Percentiles rank a stretch among this genome's conserved stretches.
These are phyloP conservation scores for Epichloe baconii DNA, from an alignment of 2,329 filamentous ascomycete species.

Conservation along the genomic window DNA sequence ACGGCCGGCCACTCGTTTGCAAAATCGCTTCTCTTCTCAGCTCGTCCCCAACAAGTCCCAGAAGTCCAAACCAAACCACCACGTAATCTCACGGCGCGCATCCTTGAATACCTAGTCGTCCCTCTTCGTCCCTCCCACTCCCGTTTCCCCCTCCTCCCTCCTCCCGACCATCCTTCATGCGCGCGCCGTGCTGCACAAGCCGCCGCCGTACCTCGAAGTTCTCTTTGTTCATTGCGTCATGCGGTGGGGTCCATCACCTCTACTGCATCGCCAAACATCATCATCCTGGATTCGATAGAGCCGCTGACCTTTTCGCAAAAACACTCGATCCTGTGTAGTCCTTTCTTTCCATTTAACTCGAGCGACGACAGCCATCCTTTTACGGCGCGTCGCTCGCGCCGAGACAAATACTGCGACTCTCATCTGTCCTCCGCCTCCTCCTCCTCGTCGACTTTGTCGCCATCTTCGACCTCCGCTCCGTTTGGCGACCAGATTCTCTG, in stretches of 20 bases:
- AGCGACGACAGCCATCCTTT: constrained; percentile 10
- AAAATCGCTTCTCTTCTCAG: neutral
- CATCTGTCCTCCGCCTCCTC: neutral
- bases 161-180: constrained; percentile 1
- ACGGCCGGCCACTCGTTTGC: neutral
- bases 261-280: constrained; percentile 32
- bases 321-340: constrained; percentile 7
- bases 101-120: constrained; percentile 1
- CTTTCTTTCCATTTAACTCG: constrained; percentile 12
- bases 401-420: constrained; percentile 37
- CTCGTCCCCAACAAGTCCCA: neutral
- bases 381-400: constrained; percentile 28
- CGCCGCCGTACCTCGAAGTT: neutral
- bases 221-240: constrained; percentile 27
- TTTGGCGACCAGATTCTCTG: constrained; percentile 19
- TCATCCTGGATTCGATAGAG: constrained; percentile 46
- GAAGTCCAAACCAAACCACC: constrained; percentile 2
- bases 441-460: neutral
- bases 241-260: constrained; percentile 43
- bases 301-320: constrained; percentile 13
- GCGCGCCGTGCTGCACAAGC: constrained; percentile 3
- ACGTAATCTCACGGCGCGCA: constrained; percentile 6
- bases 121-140: neutral
- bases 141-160: constrained; percentile 2
- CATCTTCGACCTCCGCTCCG: constrained; percentile 7